A percentile compares a stretch with the other conserved stretches of the same genome.
Conservation (phyloP, 441 rosid genomes). For the Populus trichocarpa region DNA sequence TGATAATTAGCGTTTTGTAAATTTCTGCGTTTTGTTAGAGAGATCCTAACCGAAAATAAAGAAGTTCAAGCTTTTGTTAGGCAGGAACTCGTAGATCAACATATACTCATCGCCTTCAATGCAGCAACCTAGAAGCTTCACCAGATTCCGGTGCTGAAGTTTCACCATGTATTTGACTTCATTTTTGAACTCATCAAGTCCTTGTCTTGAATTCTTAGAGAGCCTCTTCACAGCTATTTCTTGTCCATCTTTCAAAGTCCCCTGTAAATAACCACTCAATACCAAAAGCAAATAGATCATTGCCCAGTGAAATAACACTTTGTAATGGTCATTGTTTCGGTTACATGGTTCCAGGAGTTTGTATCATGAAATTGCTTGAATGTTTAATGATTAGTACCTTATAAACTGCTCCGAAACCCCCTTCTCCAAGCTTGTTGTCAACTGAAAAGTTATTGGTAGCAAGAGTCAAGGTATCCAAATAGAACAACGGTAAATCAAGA, state of each 20-base stretch:
- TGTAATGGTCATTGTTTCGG: not conserved
- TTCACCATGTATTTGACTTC: too few relatives aligned
- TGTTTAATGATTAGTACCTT: constrained; percentile 41
- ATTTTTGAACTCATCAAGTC: constrained; percentile 20
- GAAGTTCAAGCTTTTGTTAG: constrained; percentile 9
- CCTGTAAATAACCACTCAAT: constrained; percentile 34
- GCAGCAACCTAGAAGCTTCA: too few relatives aligned
- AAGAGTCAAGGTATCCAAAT: constrained; percentile 40
- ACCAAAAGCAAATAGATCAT: not conserved
- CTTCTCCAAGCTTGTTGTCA: constrained; percentile 62
- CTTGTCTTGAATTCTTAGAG: constrained; percentile 48
- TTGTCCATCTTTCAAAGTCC: constrained; percentile 48
- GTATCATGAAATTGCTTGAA: not conserved
- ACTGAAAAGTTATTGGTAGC: constrained; percentile 62
- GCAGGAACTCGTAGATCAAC: too few relatives aligned
- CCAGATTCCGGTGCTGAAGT: too few relatives aligned
- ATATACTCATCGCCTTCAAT: too few relatives aligned
- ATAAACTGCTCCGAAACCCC: constrained; percentile 25
- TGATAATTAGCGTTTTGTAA: not conserved
- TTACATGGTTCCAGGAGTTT: not conserved
- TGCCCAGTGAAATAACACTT: not conserved
- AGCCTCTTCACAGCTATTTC: constrained; percentile 56
- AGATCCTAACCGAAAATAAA: constrained; percentile 39
- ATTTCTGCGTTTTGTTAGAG: not conserved
- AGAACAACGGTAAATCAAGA: constrained; percentile 57